A percentile compares a stretch with the other conserved stretches of the same genome.
Evolutionary conservation across 495 filamentous ascomycete species (phyloP).

Genomic region (Podospora bellae-mahoneyi): DNA sequence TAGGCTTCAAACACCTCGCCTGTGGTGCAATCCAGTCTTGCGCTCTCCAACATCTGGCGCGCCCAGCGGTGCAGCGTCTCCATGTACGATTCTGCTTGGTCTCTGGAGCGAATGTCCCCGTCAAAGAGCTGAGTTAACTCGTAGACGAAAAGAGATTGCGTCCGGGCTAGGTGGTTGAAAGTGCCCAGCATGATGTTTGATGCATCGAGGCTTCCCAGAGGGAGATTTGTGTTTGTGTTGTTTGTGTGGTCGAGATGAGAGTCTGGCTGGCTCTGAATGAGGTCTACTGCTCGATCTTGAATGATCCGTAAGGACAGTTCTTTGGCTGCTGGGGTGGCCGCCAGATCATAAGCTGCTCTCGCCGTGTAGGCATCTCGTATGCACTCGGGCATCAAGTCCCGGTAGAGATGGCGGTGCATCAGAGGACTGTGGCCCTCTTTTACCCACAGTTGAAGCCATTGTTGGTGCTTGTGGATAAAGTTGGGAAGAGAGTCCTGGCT

Average conservation of each 20-base stretch:
- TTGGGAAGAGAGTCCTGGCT: slow-evolving; percentile 22
- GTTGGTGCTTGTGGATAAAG: slow-evolving; percentile 27
- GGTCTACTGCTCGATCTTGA: slow-evolving; percentile 19
- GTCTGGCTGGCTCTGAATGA: slow-evolving; percentile 19
- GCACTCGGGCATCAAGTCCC: slow-evolving; percentile 26
- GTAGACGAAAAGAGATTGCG: slow-evolving; percentile 49
- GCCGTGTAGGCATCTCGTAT: slow-evolving; percentile 33
- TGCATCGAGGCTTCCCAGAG: slow-evolving; percentile 9
- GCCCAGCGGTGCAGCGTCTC: slow-evolving; percentile 44
- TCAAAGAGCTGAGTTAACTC: slow-evolving; percentile 58
- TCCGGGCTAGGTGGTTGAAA: slow-evolving; percentile 38
- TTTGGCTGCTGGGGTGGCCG: slow-evolving; percentile 16
- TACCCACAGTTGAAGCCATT: slow-evolving; percentile 28
- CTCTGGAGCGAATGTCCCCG: slow-evolving; percentile 50
- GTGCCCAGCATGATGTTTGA: slow-evolving; percentile 12
- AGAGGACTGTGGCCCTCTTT: slow-evolving; percentile 30
- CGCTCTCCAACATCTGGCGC: slow-evolving; percentile 34
- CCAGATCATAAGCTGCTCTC: slow-evolving; percentile 27
- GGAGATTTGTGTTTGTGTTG: background rate
- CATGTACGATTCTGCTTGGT: slow-evolving; percentile 45
- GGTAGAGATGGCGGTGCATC: slow-evolving; percentile 41
- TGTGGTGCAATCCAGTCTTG: slow-evolving; percentile 23
- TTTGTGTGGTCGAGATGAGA: background rate
- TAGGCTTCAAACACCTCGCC: slow-evolving; percentile 8
- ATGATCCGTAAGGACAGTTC: slow-evolving; percentile 28